phyloP scores from a whole-genome alignment of 108 stramenopile species.

The Fistulifera solaris region DNA sequence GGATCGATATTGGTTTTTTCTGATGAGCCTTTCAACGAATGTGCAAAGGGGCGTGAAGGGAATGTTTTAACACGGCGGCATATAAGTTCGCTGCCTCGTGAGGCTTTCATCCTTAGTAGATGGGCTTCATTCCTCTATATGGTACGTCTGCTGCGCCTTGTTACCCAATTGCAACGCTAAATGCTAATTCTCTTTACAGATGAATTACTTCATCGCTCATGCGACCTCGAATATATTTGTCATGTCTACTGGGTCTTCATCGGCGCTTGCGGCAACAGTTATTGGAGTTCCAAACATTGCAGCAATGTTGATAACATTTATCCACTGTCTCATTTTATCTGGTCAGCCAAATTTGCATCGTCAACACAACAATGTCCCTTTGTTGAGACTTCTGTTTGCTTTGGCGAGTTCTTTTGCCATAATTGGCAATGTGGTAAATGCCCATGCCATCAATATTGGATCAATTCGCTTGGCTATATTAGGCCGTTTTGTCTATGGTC shows the following conservation, averaged over 20 bases:
- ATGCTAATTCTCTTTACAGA: conserved; percentile 15
- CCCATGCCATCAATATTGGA: conserved; percentile 24
- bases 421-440: conserved; percentile 51
- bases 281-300: conserved; percentile 58
- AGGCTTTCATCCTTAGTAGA: conserved; percentile 13
- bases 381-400: conserved; percentile 9
- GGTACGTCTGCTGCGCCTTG: conserved; percentile 11
- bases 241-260: conserved; percentile 20
- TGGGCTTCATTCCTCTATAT: conserved; percentile 19
- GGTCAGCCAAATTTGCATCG: conserved; percentile 2
- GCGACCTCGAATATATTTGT: conserved; percentile 54
- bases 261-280: conserved; percentile 38
- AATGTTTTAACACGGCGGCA: no score
- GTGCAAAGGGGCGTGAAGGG: neutral
- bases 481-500: conserved; percentile 58
- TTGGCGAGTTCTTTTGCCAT: conserved; percentile 31
- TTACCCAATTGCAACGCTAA: neutral
- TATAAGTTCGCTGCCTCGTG: no score
- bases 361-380: neutral
- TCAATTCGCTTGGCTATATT: conserved; percentile 46
- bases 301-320: conserved; percentile 46
- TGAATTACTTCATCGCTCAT: conserved; percentile 67
- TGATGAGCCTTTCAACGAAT: neutral
- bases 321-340: conserved; percentile 30
- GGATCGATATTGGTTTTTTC: neutral